A percentile compares a stretch with the other conserved stretches of the same genome.
Conservation (phyloP, 371 early-diverging fungal species). For the Mortierella sp. region DNA sequence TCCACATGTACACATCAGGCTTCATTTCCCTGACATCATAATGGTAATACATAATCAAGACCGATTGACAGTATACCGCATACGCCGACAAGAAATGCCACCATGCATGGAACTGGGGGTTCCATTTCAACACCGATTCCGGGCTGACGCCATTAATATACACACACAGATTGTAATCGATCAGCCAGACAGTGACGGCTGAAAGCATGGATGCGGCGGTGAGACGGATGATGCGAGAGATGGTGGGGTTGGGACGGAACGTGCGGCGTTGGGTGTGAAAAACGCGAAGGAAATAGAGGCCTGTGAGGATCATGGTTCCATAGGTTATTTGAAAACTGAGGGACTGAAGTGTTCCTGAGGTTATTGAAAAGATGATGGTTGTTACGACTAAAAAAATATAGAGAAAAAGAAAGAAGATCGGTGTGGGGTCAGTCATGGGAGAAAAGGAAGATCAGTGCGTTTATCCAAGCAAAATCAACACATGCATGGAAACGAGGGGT, state of each 20-base stretch:
- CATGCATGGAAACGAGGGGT: too few relatives aligned
- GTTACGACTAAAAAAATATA: neutral
- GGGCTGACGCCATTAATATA: constrained; percentile 23
- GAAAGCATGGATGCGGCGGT: neutral
- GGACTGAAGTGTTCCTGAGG: constrained; percentile 22
- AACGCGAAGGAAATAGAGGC: neutral
- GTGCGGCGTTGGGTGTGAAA: constrained; percentile 10
- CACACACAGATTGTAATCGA: constrained; percentile 15
- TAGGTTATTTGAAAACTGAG: constrained; percentile 13
- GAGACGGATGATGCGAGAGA: constrained; percentile 2
- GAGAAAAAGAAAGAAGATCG: neutral
- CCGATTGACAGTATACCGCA: neutral
- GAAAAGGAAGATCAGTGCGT: neutral
- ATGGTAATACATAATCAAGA: constrained; percentile 18
- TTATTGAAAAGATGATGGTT: constrained; percentile 6
- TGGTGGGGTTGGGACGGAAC: constrained; percentile 8
- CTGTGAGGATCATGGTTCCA: neutral
- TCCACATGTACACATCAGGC: neutral
- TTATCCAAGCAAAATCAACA: neutral
- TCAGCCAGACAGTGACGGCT: constrained; percentile 12
- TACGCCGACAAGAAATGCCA: constrained; percentile 11
- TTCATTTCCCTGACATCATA: constrained; percentile 3
- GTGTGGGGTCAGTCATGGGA: too few relatives aligned
- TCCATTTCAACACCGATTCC: constrained; percentile 10
- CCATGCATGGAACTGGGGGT: constrained; percentile 34